phyloP scores from a whole-genome alignment of 2,329 filamentous ascomycete species.

The Aurifilum marmelostoma region DNA sequence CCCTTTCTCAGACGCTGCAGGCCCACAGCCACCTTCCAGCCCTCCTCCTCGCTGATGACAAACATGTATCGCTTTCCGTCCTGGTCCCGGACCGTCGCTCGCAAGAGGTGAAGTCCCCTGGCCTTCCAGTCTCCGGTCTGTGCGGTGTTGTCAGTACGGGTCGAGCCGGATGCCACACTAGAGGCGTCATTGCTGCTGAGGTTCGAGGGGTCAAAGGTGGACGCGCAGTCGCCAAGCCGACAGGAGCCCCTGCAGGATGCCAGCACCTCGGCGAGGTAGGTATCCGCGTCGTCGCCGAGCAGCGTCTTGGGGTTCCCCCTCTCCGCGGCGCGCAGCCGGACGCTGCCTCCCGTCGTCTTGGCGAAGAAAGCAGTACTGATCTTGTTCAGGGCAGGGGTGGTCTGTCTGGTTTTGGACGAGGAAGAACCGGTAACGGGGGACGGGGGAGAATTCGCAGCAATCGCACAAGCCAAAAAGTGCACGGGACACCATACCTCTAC shows the following conservation, averaged over 20 bases:
- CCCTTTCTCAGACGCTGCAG: conserved; percentile 64
- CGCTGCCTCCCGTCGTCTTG: conserved; percentile 50
- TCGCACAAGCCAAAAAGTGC: conserved; percentile 56
- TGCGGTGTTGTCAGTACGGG: conserved; percentile 45
- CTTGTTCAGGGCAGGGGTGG: conserved; percentile 37
- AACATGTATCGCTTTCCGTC: conserved; percentile 70
- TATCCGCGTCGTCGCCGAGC: conserved; percentile 67
- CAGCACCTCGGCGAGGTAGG: conserved; percentile 65
- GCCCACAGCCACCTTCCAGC: conserved; percentile 68
- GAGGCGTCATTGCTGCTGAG: conserved; percentile 27
- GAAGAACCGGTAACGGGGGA: conserved; percentile 32
- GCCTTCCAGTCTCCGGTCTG: conserved; percentile 57
- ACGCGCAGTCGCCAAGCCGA: conserved; percentile 55
- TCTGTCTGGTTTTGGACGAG: conserved; percentile 40
- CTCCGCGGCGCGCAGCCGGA: conserved; percentile 49
- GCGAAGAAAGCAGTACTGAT: conserved; percentile 47
- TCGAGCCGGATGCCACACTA: conserved; percentile 28
- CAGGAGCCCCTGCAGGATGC: conserved; percentile 68
- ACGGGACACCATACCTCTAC: conserved; percentile 85
- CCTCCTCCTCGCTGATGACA: conserved; percentile 65
- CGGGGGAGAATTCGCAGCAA: conserved; percentile 46
- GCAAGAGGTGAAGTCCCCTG: conserved; percentile 63
- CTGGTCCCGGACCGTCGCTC: conserved; percentile 66
- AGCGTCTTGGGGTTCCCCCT: conserved; percentile 55
- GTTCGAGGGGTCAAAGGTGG: conserved; percentile 39